Evolutionary conservation across 2,329 filamentous ascomycete species (phyloP), one percentile per base, ranked within the genome.

Genomic region (Paecilomyces sp.): DNA sequence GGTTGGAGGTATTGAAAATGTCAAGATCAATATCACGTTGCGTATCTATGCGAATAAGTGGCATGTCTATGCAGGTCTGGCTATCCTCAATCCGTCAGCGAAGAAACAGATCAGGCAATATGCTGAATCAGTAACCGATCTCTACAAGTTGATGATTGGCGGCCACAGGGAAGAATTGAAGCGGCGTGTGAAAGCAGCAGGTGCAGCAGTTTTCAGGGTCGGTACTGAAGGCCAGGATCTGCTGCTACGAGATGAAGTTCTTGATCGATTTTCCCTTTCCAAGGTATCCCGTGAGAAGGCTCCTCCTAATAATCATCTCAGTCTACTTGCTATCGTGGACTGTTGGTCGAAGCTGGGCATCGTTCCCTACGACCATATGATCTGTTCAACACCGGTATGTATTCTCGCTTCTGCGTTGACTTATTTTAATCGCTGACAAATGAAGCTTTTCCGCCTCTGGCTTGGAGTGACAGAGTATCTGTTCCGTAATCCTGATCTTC

Each of bases 1-100:
- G 75, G 86, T 97, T 3, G 94, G 94, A 60, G 95, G 94, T 57
- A 96, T 99, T 69, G 94, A 99, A 76, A 99, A 99, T 74, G 93
- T 97, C 68, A 99, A 99, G 79, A 96, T 97, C 80, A 99, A 99
- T 78, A 87, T 97, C 66, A 97, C 92, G 66, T 81, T 99, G 65
- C 92, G 94, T 67, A 97, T 99, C 78, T 99, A 97, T 79, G 88
- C 89, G 61, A 96, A 97, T 76, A 99, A 97, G 76, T 99, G 95
- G 95, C 95, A 99, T 79, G 94, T 99, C 60, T 99, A 99, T 75
- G 94, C 94, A 22, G 94, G 94, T 0, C 87, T 99, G 8, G 94
- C 95, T 11, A 99, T 99, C 70, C 84, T 99, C 60, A 99, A 99
- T 74, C 94, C 94, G 0, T 89, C 92, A 60, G 94, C 94, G 3